These are phyloP conservation scores for Pascua guehoae DNA, from an alignment of 1,284 basidiomycete species.

Conservation along the genomic window DNA sequence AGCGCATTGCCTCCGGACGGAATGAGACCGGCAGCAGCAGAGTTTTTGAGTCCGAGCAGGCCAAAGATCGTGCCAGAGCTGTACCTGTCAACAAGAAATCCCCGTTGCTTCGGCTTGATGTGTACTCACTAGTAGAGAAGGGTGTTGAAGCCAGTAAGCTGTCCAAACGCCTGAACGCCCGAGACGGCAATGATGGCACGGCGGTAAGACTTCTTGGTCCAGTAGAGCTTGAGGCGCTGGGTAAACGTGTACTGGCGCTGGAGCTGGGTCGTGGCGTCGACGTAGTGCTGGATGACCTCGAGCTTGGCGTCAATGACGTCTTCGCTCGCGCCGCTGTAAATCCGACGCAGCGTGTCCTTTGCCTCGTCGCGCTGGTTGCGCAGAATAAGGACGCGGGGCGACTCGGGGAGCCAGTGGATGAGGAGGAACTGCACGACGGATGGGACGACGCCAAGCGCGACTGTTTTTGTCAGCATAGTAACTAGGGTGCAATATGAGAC, in stretches of 20 bases:
- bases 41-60: conserved; percentile 41
- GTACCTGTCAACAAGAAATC: conserved; percentile 15
- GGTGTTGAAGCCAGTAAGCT: conserved; percentile 45
- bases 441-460: conserved; percentile 41
- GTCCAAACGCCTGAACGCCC: conserved; percentile 21
- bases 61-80: conserved; percentile 39
- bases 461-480: conserved; percentile 10
- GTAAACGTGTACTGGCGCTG: conserved; percentile 13
- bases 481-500: neutral
- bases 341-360: conserved; percentile 18
- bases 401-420: conserved; percentile 46
- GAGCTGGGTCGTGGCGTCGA: conserved; percentile 20
- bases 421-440: conserved; percentile 36
- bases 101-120: too few species aligned
- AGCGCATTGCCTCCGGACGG: conserved; percentile 41
- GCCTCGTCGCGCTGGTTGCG: conserved; percentile 29
- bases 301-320: conserved; percentile 40
- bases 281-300: conserved; percentile 28
- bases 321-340: conserved; percentile 33
- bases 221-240: conserved; percentile 14
- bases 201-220: conserved; percentile 25
- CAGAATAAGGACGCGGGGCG: conserved; percentile 38
- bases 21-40: conserved; percentile 40
- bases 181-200: conserved; percentile 22
- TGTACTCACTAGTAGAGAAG: conserved; percentile 1